Percentiles rank a stretch among this genome's conserved stretches.
phyloP scores from a whole-genome alignment of 441 rosid genomes.

The Isatis lusitanica region DNA sequence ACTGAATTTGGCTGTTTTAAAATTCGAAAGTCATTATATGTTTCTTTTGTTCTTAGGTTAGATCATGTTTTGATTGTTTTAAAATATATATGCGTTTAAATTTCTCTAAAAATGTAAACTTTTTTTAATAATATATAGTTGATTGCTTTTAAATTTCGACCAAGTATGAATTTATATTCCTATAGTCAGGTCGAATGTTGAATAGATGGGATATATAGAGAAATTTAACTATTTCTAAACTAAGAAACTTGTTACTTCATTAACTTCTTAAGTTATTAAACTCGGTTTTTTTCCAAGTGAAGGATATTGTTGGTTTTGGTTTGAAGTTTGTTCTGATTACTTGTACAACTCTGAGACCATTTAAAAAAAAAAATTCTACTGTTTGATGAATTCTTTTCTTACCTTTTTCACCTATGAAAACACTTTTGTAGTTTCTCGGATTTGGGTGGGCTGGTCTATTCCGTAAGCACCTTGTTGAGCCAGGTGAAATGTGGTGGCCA shows the following conservation, averaged over 20 bases:
- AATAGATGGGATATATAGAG: background rate
- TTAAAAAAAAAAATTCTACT: no score
- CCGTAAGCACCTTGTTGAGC: constrained; percentile 65
- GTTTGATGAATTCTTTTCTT: background rate
- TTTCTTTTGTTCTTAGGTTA: background rate
- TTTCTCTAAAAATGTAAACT: no score
- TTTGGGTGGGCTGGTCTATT: constrained; percentile 85
- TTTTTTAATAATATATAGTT: background rate
- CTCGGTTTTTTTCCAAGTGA: background rate
- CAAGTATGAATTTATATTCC: background rate
- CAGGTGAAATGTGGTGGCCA: constrained; percentile 90
- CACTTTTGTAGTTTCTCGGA: constrained; percentile 52
- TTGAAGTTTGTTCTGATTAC: constrained; percentile 9
- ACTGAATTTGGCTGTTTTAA: background rate
- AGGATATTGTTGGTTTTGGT: constrained; percentile 7
- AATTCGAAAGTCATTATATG: background rate
- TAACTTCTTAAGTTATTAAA: background rate
- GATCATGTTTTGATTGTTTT: background rate
- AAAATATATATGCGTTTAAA: background rate
- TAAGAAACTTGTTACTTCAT: background rate
- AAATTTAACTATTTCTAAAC: background rate
- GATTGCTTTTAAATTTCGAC: background rate
- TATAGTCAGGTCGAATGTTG: background rate
- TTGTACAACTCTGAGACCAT: background rate
- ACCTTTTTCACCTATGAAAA: background rate